Evolutionary conservation across 176 grass and related monocot genomes (phyloP).

Genomic region (Stipa capillata): DNA sequence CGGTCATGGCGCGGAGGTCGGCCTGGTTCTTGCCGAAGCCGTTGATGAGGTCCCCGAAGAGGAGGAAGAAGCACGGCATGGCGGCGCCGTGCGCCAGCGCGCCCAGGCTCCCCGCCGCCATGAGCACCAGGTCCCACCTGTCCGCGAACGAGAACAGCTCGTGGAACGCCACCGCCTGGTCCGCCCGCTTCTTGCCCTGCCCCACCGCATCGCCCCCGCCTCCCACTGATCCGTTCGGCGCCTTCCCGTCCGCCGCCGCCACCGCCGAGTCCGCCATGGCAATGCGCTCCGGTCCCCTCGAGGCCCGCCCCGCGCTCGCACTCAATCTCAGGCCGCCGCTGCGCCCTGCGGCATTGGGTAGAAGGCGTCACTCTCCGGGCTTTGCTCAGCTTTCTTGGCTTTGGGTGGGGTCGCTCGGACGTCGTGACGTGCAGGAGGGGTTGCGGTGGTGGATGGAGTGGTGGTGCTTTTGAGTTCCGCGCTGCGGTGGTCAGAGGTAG

Average conservation of each 20-base stretch:
- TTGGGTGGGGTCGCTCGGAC: slow-evolving; percentile 10
- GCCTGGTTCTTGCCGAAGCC: slow-evolving; percentile 96
- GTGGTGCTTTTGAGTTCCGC: slow-evolving; percentile 39
- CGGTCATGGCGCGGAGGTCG: slow-evolving; percentile 79
- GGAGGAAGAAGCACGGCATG: slow-evolving; percentile 99
- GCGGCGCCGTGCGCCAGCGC: slow-evolving; percentile 86
- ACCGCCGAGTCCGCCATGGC: slow-evolving; percentile 39
- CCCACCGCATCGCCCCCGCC: slow-evolving; percentile 16
- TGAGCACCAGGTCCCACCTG: slow-evolving; percentile 69
- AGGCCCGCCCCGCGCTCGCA: not conserved
- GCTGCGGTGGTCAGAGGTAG: slow-evolving; percentile 36
- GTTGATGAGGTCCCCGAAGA: slow-evolving; percentile 96
- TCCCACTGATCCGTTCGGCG: slow-evolving; percentile 18
- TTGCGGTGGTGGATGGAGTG: not conserved
- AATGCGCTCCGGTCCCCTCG: not conserved
- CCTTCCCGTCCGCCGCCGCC: slow-evolving; percentile 34
- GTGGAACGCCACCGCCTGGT: slow-evolving; percentile 77
- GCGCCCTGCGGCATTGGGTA: slow-evolving; percentile 7
- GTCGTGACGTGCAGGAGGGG: slow-evolving; percentile 27
- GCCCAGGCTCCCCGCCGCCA: slow-evolving; percentile 64
- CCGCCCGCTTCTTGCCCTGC: slow-evolving; percentile 65
- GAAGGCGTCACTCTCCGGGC: not conserved
- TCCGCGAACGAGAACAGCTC: slow-evolving; percentile 87
- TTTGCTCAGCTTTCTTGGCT: slow-evolving; percentile 24
- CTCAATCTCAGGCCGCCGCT: slow-evolving; percentile 15